Base-by-base conservation (phyloP, 371 early-diverging fungal species). In the Apophysomyces ossiformis region DNA sequence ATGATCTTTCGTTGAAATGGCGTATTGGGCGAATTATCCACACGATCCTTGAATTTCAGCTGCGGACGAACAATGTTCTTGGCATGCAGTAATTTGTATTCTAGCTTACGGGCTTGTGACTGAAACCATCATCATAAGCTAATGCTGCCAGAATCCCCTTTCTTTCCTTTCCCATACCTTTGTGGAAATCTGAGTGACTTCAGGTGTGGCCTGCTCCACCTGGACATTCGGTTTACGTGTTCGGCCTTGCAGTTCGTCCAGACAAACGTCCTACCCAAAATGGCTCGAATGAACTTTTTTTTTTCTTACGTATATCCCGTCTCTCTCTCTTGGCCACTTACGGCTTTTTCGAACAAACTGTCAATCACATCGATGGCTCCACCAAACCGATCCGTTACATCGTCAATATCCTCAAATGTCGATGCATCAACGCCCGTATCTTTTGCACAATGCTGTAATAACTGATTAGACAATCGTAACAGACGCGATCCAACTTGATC, bases 1-100 rank as follows among this genome's bases (percentile, higher is more conserved):
- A 71, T 83, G 66, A 98, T 85, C 73, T 93, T 95, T 69, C 90
- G 85, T 36, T 86, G 77, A 69, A 92, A 96, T 12, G 93, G 95
- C 38, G 88, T 79, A 5, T 60, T 70, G 56, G 80, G 75, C 0
- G 92, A 88, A 71, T 98, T 98, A 75, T 98, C 96, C 12, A 96
- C 78, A 11, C 74, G 77, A 69, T 96, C 98, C 44, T 87, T 85
- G 70, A 98, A 98, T 35, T 79, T 78, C 44, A 94, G 71, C 77
- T 98, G 99, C 56, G 99, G 98, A 32, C 95, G 84, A 32, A 87
- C 77, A 46, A 95, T 87, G 66, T 92, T 88, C 43, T 84, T 84
- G 0, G 94, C 93, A 58, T 93, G 92, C 43, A 93, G 79, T 57
- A 90, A 66, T 47, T 82, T 86, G 69, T 78, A 80, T 7, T 86